Conservation (phyloP, 2,329 filamentous ascomycete species). For the Huntiella decipiens region DNA sequence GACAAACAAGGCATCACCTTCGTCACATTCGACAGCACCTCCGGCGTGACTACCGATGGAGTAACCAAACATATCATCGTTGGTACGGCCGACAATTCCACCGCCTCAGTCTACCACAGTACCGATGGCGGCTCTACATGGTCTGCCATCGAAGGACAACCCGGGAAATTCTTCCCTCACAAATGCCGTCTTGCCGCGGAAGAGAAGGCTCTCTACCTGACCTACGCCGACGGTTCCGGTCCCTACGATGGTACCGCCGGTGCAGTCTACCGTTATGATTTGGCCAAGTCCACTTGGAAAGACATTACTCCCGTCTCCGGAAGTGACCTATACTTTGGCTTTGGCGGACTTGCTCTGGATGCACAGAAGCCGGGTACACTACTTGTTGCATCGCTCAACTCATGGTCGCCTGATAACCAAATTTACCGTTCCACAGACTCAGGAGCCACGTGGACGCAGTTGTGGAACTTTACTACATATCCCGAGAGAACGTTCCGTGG, state of each 20-base stretch:
- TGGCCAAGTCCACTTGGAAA: conserved; percentile 28
- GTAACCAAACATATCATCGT: conserved; percentile 38
- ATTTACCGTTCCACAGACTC: conserved; percentile 37
- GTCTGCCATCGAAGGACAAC: conserved; percentile 30
- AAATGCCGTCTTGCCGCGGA: conserved; percentile 30
- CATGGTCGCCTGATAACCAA: conserved; percentile 39
- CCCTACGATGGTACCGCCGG: conserved; percentile 37
- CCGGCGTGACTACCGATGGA: conserved; percentile 21
- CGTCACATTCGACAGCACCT: conserved; percentile 36
- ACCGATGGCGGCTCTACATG: conserved; percentile 34
- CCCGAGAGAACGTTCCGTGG: conserved; percentile 28
- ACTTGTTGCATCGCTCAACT: conserved; percentile 36
- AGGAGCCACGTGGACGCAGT: conserved; percentile 31
- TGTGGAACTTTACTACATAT: conserved; percentile 33
- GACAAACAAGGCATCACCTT: conserved; percentile 30
- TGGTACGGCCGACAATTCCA: conserved; percentile 32
- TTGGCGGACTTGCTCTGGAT: conserved; percentile 36
- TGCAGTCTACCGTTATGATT: conserved; percentile 34
- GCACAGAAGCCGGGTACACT: conserved; percentile 34
- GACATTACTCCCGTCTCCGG: conserved; percentile 36
- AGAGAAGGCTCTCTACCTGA: conserved; percentile 35
- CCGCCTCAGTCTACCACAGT: conserved; percentile 33
- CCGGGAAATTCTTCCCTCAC: conserved; percentile 32
- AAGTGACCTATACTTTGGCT: conserved; percentile 30
- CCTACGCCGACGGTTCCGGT: conserved; percentile 34